Percentiles rank a stretch among this genome's conserved stretches.
phyloP scores from a whole-genome alignment of 73 alveolate genomes.

The Paramecium sonneborni region DNA sequence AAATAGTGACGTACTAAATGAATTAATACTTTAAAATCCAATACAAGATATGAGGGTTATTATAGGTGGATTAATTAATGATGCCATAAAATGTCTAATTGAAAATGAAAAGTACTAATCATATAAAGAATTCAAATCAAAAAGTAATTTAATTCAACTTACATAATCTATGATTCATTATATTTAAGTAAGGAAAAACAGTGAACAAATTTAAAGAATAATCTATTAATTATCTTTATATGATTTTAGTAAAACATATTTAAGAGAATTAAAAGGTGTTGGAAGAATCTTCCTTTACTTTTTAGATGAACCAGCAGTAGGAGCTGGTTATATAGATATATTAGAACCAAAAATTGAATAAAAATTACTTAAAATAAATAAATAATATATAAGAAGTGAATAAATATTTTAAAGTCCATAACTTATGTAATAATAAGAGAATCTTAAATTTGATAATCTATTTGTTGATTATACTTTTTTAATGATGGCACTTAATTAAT shows the following conservation, averaged over 20 bases:
- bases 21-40: slow-evolving; percentile 35
- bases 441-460: neutral
- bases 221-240: slow-evolving; percentile 16
- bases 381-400: neutral
- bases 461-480: neutral
- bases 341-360: neutral
- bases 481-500: neutral
- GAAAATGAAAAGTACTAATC: neutral
- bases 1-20: slow-evolving; percentile 6
- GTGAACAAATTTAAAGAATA: slow-evolving; percentile 41
- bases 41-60: neutral
- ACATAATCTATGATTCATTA: neutral
- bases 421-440: neutral
- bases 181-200: neutral
- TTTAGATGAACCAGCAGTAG: slow-evolving; percentile 53
- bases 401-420: neutral
- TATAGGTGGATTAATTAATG: neutral
- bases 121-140: neutral
- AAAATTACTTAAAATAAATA: neutral
- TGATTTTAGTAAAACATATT: neutral
- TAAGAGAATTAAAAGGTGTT: slow-evolving; percentile 17
- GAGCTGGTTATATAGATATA: slow-evolving; percentile 33
- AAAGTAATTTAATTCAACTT: slow-evolving; percentile 13
- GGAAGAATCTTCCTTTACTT: slow-evolving; percentile 53
- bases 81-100: neutral